Percentiles rank a stretch among this genome's conserved stretches.
Conservation (phyloP, 2,329 filamentous ascomycete genomes). For the Cercospora citrullina region DNA sequence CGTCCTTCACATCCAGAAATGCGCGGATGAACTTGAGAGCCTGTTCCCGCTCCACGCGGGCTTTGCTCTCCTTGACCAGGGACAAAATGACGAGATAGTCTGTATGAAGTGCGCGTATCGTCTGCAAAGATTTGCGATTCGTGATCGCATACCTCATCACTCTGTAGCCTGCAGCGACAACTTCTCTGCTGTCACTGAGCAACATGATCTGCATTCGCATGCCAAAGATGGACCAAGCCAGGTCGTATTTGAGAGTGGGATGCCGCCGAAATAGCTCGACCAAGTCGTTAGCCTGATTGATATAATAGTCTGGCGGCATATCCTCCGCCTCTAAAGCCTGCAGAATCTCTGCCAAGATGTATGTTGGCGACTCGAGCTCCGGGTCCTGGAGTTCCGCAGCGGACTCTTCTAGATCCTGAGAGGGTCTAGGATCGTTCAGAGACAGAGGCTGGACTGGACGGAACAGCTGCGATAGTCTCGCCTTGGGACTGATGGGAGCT, state of each 20-base stretch:
- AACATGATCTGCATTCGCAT: conserved; percentile 93
- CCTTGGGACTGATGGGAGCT: conserved; percentile 45
- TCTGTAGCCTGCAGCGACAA: conserved; percentile 90
- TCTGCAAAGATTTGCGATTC: conserved; percentile 83
- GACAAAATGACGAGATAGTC: conserved; percentile 91
- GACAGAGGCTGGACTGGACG: conserved; percentile 55
- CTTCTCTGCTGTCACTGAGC: conserved; percentile 90
- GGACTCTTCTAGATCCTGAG: conserved; percentile 39
- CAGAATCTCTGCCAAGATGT: conserved; percentile 83
- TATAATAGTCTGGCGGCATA: conserved; percentile 91
- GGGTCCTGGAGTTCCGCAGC: conserved; percentile 64
- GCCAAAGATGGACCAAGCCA: conserved; percentile 95
- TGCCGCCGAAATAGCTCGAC: conserved; percentile 96
- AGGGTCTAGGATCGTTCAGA: conserved; percentile 45
- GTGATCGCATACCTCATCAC: conserved; percentile 94
- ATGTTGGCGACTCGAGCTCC: conserved; percentile 81
- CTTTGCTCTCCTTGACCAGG: conserved; percentile 91
- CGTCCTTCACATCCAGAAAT: conserved; percentile 93
- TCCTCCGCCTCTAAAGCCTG: conserved; percentile 86
- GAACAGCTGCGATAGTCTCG: conserved; percentile 60
- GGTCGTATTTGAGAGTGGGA: conserved; percentile 90
- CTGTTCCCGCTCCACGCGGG: conserved; percentile 95
- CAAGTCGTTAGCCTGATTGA: conserved; percentile 84
- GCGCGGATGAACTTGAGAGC: conserved; percentile 93
- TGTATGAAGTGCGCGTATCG: conserved; percentile 82